phyloP scores from a whole-genome alignment of 768 basidiomycete genomes.

The Lactifluus pinguis region DNA sequence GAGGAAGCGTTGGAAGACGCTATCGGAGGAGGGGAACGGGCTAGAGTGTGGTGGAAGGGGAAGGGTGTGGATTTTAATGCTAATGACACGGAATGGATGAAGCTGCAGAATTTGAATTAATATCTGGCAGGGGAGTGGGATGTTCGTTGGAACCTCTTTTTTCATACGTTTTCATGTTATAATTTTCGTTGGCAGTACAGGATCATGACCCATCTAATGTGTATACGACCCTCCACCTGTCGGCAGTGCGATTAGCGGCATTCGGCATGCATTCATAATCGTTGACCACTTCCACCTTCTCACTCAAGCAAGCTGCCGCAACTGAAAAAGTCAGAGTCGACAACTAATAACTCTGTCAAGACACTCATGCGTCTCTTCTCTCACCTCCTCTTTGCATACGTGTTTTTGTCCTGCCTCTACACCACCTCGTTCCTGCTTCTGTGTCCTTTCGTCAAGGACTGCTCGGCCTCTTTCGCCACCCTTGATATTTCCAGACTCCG shows the following conservation, averaged over 20 bases:
- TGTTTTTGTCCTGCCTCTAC: conserved; percentile 14
- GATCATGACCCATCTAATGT: background rate
- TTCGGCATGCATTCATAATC: background rate
- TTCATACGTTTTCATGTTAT: background rate
- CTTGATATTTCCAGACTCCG: conserved; percentile 7
- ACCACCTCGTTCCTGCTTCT: conserved; percentile 17
- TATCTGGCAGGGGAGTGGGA: background rate
- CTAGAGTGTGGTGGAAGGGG: conserved; percentile 70
- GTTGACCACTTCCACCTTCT: background rate
- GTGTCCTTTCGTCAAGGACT: conserved; percentile 17
- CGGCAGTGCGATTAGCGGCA: too few relatives aligned
- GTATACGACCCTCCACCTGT: background rate
- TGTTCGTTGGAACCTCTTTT: background rate
- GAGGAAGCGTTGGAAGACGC: conserved; percentile 88
- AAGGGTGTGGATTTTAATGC: conserved; percentile 81
- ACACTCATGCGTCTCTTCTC: conserved; percentile 2
- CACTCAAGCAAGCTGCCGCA: background rate
- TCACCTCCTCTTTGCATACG: conserved; percentile 9
- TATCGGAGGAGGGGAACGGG: conserved; percentile 67
- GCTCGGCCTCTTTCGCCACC: conserved; percentile 10
- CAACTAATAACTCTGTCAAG: background rate
- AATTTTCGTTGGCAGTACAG: background rate
- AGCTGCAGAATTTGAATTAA: conserved; percentile 66
- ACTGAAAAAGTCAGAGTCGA: background rate
- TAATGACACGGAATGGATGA: conserved; percentile 84